Percentiles rank a stretch among this genome's conserved stretches.
Conservation (phyloP, 192 early-diverging fungal genomes). For the Chytriomyces sp. region DNA sequence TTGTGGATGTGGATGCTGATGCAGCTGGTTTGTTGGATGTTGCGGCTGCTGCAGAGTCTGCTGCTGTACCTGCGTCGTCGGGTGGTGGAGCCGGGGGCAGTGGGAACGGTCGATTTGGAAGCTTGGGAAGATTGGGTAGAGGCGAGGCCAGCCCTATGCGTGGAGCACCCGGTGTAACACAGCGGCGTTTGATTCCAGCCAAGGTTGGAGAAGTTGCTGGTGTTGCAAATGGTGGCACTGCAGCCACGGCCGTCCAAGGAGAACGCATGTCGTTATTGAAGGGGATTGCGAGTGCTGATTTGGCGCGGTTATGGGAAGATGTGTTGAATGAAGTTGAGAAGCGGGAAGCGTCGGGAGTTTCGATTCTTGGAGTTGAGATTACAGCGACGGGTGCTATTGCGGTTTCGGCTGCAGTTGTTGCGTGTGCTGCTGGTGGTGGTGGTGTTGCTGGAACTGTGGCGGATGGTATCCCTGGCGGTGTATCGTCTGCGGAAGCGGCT, state of each 20-base stretch:
- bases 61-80: neutral
- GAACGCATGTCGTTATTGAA: constrained; percentile 19
- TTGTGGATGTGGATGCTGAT: neutral
- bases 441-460: neutral
- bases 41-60: neutral
- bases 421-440: neutral
- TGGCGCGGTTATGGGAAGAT: constrained; percentile 34
- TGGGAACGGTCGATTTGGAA: neutral
- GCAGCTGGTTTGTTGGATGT: too few species aligned
- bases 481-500: neutral
- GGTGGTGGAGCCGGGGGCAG: neutral
- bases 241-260: neutral
- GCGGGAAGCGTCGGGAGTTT: constrained; percentile 19
- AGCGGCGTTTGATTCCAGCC: constrained; percentile 12
- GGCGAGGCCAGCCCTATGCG: constrained; percentile 13
- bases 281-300: constrained; percentile 19
- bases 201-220: neutral
- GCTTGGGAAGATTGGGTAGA: neutral
- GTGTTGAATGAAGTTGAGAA: constrained; percentile 21
- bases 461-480: neutral
- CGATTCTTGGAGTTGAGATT: neutral
- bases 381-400: neutral
- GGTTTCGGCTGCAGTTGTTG: neutral
- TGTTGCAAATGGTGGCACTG: neutral
- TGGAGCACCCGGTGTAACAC: constrained; percentile 1